Evolutionary conservation across 176 grass and related monocot genomes (phyloP), one percentile per base, ranked within the genome.

Genomic region (Oryza meyeriana): DNA sequence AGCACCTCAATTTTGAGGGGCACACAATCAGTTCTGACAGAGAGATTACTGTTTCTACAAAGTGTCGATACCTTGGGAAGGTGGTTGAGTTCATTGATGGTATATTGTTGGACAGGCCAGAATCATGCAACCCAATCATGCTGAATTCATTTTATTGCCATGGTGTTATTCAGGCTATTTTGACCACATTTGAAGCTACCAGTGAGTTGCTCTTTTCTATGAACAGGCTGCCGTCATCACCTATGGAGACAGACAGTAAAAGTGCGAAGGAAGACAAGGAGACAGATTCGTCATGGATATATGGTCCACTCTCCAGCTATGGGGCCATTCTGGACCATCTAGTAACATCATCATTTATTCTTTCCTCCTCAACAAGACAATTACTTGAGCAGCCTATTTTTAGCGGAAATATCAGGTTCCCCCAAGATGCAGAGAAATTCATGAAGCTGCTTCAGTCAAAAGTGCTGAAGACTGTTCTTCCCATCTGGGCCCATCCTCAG

Each of bases 351-450:
- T 94, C 96, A n/a, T 91, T 99, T 86, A 92, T 99, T 48, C 89
- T 95, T 4, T 93, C 96, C 65, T 93, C 86, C 74, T 91, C 96
- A 30, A 88, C 92, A 35, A 89, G 84, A 77, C 96, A 95, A 85
- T 87, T 99, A 86, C 96, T 99, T 44, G 96, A 99, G 81, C 96
- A 94, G 76, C 90, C 96, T 88, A 93, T 95, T 72, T 85, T 90
- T 62, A 88, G 84, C 63, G 89, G 82, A 79, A 81, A 50, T 88
- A 74, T 87, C 42, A 86, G 90, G 74, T 93, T 91, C 79, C 90
- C 93, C 64, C 89, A 90, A 81, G 96, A 99, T 85, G 84, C 90
- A 24, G 93, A 99, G 74, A 84, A 64, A 75, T 92, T 99, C 87
- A 88, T 99, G 69, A 99, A 93, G 83, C 71, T 91, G 50, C 90